A percentile compares a stretch with the other conserved stretches of the same genome.
Conservation (phyloP, 2,329 filamentous ascomycete genomes). For the Colletotrichum noveboracense region DNA sequence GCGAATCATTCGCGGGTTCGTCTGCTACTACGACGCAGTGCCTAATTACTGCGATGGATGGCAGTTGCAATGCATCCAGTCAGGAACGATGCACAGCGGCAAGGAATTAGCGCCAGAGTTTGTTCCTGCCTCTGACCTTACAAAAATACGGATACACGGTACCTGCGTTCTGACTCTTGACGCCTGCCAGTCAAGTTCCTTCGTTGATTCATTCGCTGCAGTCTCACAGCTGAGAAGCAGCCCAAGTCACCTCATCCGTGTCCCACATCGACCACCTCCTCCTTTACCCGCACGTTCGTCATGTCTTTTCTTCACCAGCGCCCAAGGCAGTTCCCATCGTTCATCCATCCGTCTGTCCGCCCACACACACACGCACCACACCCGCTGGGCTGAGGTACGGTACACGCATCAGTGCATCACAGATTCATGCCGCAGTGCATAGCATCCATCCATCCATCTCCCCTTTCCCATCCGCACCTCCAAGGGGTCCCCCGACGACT, state of each 20-base stretch:
- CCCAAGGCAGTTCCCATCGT: neutral
- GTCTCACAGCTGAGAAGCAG: neutral
- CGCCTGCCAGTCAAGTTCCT: neutral
- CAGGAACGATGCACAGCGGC: neutral
- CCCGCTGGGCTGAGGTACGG: neutral
- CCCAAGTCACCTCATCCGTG: neutral
- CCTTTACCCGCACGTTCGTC: neutral
- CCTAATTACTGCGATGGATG: neutral
- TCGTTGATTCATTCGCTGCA: neutral
- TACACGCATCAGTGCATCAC: neutral
- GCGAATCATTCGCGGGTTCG: constrained; percentile 1
- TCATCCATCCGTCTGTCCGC: neutral
- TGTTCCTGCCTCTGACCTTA: neutral
- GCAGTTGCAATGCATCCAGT: neutral
- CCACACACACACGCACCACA: neutral
- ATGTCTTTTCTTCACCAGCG: neutral
- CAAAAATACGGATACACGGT: neutral
- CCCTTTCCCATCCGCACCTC: neutral
- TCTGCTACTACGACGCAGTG: neutral
- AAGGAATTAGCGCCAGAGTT: neutral
- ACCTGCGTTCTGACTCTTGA: neutral
- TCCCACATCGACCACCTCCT: neutral
- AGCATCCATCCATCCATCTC: neutral
- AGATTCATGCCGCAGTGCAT: neutral
- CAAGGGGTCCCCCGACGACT: neutral